Evolutionary conservation across 345 rosid genomes (phyloP).

Genomic region (Balakata baccata): DNA sequence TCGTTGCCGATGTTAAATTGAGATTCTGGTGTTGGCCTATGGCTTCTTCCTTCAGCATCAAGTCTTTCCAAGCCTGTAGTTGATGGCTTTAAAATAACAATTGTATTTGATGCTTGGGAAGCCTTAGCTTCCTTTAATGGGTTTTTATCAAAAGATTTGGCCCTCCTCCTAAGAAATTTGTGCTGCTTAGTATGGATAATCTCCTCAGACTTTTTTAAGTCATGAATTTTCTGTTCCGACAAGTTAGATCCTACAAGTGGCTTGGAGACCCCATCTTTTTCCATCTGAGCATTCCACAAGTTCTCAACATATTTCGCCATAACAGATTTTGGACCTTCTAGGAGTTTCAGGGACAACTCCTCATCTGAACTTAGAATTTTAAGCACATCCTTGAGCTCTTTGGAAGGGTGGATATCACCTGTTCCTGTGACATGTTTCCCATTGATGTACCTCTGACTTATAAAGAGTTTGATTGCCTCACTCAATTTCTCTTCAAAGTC

Average conservation of each 20-base stretch:
- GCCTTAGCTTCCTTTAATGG: constrained; percentile 30
- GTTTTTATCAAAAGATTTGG: constrained; percentile 47
- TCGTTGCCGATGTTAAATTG: constrained; percentile 36
- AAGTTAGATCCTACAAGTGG: constrained; percentile 31
- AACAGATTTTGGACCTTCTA: constrained; percentile 69
- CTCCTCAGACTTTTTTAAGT: constrained; percentile 38
- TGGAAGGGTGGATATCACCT: constrained; percentile 46
- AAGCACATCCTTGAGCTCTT: constrained; percentile 79
- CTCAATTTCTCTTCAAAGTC: constrained; percentile 65
- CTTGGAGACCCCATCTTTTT: constrained; percentile 40
- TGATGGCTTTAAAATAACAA: constrained; percentile 83
- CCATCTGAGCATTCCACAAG: constrained; percentile 41
- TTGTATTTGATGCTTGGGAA: constrained; percentile 54
- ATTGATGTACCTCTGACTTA: constrained; percentile 57
- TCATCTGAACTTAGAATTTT: constrained; percentile 71
- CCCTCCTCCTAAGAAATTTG: constrained; percentile 56
- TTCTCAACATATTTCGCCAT: constrained; percentile 46
- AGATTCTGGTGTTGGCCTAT: constrained; percentile 39
- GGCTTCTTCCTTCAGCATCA: constrained; percentile 37
- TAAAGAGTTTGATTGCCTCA: constrained; percentile 60
- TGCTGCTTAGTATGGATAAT: constrained; percentile 43
- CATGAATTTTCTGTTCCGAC: constrained; percentile 37
- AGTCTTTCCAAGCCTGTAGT: constrained; percentile 36
- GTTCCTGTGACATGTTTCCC: constrained; percentile 51
- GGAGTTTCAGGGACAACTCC: constrained; percentile 69